Evolutionary conservation across 2,329 filamentous ascomycete species (phyloP).

Genomic region (Cladophialophora psammophila): DNA sequence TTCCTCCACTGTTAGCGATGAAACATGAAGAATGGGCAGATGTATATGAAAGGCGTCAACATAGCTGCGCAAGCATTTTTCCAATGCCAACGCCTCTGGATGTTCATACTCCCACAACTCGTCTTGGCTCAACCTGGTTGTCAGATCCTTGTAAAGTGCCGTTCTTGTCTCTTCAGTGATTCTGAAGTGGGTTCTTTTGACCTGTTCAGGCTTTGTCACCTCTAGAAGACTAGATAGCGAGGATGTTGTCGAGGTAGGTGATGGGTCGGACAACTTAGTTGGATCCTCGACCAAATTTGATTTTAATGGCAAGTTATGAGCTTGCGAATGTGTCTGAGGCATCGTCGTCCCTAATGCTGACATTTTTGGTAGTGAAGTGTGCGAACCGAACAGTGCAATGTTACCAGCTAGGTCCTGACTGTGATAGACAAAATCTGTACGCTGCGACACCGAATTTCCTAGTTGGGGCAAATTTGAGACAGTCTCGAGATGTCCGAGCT

Average conservation of each 20-base stretch:
- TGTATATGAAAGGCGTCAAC: slow-evolving; percentile 7
- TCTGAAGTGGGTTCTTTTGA: neutral
- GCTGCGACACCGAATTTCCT: too few species aligned
- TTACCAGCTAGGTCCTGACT: too few species aligned
- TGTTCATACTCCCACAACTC: neutral
- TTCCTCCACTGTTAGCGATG: neutral
- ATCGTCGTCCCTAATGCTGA: too few species aligned
- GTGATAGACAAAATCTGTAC: too few species aligned
- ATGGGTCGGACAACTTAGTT: neutral
- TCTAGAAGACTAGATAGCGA: neutral
- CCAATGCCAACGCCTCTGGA: neutral
- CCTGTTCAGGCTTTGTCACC: neutral
- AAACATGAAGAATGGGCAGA: neutral
- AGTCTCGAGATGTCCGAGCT: too few species aligned
- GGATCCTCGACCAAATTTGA: too few species aligned
- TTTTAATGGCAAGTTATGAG: too few species aligned
- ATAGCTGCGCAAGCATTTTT: slow-evolving; percentile 9
- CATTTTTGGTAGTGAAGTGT: too few species aligned
- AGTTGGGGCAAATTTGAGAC: too few species aligned
- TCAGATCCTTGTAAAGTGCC: neutral
- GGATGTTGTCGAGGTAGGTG: neutral
- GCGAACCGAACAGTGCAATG: too few species aligned
- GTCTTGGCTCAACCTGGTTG: neutral
- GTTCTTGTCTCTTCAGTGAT: neutral
- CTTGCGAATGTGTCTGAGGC: too few species aligned